Conservation (phyloP, 148 eudicot genomes). For the Chenopodium album region DNA sequence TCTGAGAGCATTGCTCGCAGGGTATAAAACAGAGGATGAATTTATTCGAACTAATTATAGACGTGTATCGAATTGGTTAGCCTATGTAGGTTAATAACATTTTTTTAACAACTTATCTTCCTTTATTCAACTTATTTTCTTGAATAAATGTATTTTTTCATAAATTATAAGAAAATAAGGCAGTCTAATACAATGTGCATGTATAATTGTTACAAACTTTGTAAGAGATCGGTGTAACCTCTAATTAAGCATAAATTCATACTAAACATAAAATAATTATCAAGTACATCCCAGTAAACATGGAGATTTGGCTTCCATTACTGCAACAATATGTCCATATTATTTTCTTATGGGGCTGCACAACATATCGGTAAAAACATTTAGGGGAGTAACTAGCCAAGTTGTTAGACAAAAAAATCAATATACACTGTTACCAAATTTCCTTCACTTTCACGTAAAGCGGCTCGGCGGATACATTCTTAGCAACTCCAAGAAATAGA, state of each 20-base stretch:
- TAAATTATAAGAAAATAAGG: too few relatives aligned
- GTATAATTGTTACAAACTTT: too few relatives aligned
- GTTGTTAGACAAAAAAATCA: not conserved
- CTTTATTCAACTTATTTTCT: too few relatives aligned
- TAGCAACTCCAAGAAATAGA: not conserved
- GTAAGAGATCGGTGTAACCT: not conserved
- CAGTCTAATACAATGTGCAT: too few relatives aligned
- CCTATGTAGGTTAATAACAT: too few relatives aligned
- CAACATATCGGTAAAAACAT: not conserved
- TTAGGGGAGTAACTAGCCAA: constrained; percentile 1
- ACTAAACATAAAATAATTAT: not conserved
- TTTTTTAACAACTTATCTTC: too few relatives aligned
- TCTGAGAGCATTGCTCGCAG: too few relatives aligned
- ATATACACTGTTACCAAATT: constrained; percentile 16
- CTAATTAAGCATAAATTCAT: not conserved
- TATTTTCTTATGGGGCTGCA: not conserved
- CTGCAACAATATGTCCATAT: not conserved
- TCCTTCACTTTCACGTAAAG: constrained; percentile 36
- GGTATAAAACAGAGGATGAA: too few relatives aligned
- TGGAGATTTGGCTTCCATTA: constrained; percentile 15
- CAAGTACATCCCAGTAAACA: constrained; percentile 8
- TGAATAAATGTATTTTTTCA: too few relatives aligned
- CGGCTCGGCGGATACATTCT: not conserved
- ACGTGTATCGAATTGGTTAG: too few relatives aligned
- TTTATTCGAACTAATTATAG: too few relatives aligned